These are phyloP conservation scores for Tremellales sp. DNA, from an alignment of 1,284 basidiomycete species.

Conservation along the genomic window DNA sequence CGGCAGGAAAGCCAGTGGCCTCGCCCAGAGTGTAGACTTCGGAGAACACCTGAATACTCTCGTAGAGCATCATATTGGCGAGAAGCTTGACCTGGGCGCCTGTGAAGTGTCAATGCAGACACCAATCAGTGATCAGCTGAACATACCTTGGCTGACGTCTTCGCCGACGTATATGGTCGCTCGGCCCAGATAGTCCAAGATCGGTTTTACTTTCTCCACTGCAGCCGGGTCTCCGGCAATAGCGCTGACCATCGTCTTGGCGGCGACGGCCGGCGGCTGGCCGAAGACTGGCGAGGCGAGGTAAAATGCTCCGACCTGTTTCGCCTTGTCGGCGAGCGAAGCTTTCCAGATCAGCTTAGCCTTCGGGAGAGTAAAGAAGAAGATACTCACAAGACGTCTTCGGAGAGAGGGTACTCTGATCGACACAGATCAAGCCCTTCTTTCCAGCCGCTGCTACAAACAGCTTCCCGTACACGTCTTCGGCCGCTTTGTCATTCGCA, in stretches of 20 bases:
- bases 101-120: conserved; percentile 1
- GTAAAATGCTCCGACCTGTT: conserved; percentile 20
- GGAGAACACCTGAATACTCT: conserved; percentile 36
- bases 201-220: conserved; percentile 16
- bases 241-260: conserved; percentile 26
- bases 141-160: conserved; percentile 33
- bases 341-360: conserved; percentile 9
- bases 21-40: conserved; percentile 40
- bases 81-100: conserved; percentile 37
- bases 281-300: conserved; percentile 36
- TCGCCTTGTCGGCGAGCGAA: conserved; percentile 21
- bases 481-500: conserved; percentile 30
- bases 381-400: conserved; percentile 28
- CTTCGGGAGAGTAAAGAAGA: neutral
- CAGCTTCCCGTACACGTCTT: conserved; percentile 21
- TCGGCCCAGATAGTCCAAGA: conserved; percentile 22
- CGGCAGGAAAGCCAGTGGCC: conserved; percentile 24
- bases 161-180: conserved; percentile 31
- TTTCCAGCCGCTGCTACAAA: conserved; percentile 6
- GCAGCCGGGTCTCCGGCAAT: conserved; percentile 20
- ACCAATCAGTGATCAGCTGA: neutral
- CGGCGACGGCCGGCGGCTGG: conserved; percentile 28
- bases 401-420: conserved; percentile 31
- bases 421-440: conserved; percentile 26
- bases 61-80: conserved; percentile 37